Evolutionary conservation across 2,329 filamentous ascomycete species (phyloP).

Genomic region (Claviceps pazoutovae): DNA sequence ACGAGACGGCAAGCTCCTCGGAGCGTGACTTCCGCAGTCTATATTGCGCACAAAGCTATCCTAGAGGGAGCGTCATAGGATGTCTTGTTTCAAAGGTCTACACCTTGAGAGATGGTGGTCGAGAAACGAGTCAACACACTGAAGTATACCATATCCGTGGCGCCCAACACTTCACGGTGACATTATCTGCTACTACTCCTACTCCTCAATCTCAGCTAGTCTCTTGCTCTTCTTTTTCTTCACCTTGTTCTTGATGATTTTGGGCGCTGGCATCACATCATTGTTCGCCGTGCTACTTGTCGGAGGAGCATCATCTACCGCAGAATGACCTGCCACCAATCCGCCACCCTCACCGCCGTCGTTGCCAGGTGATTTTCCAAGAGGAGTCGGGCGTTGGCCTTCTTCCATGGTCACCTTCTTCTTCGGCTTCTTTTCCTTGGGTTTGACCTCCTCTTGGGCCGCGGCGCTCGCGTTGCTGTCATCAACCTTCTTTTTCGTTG

Average conservation of each 20-base stretch:
- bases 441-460: constrained; percentile 18
- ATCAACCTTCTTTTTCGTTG: neutral
- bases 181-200: neutral
- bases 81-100: no score
- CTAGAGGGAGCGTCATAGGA: no score
- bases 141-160: neutral
- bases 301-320: neutral
- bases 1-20: no score
- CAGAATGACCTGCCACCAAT: neutral
- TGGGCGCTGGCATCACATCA: constrained; percentile 14
- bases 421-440: constrained; percentile 37
- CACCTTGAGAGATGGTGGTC: no score
- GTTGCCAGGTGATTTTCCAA: neutral
- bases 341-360: no score
- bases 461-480: constrained; percentile 6
- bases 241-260: constrained; percentile 33
- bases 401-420: neutral
- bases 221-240: constrained; percentile 30
- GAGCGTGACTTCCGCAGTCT: no score
- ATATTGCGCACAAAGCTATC: no score
- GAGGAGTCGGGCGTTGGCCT: neutral
- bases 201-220: constrained; percentile 16
- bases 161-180: neutral
- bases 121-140: no score
- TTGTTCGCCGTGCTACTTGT: neutral